A percentile compares a stretch with the other conserved stretches of the same genome.
Evolutionary conservation across 208 protist genomes (phyloP).

Genomic region (Trypanosoma theileri): DNA sequence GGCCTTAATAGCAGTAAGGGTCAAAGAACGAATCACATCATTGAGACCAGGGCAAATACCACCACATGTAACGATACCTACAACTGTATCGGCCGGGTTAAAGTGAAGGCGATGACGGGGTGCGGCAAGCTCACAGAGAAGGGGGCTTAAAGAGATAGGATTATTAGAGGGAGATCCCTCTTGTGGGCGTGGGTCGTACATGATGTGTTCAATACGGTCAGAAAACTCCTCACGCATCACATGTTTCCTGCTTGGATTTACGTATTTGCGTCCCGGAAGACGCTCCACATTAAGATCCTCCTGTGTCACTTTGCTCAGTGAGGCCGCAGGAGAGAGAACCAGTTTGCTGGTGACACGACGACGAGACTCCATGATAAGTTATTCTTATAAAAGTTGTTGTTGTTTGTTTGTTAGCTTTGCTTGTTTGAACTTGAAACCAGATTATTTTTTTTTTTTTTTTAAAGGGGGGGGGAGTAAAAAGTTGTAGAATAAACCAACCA

Average conservation of each 20-base stretch:
- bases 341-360: constrained; percentile 42
- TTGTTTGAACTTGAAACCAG: constrained; percentile 1
- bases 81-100: constrained; percentile 81
- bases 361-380: constrained; percentile 25
- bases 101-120: constrained; percentile 87
- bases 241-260: constrained; percentile 85
- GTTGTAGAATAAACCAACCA: constrained; percentile 1
- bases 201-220: constrained; percentile 83
- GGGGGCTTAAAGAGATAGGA: constrained; percentile 67
- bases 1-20: constrained; percentile 57
- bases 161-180: constrained; percentile 49
- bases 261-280: constrained; percentile 65
- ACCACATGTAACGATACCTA: constrained; percentile 95
- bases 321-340: constrained; percentile 47
- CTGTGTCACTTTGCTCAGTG: constrained; percentile 57
- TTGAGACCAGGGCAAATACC: constrained; percentile 96
- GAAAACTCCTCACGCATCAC: constrained; percentile 67
- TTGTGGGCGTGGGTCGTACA: constrained; percentile 85
- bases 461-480: background rate
- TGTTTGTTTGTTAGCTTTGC: constrained; percentile 17
- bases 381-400: constrained; percentile 2
- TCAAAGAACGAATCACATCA: constrained; percentile 93
- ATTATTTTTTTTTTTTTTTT: constrained; percentile 13
- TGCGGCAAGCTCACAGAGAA: constrained; percentile 77
- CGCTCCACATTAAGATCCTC: constrained; percentile 80